These are phyloP conservation scores for Glycine soja DNA, from an alignment of 306 rosid species.

Conservation along the genomic window DNA sequence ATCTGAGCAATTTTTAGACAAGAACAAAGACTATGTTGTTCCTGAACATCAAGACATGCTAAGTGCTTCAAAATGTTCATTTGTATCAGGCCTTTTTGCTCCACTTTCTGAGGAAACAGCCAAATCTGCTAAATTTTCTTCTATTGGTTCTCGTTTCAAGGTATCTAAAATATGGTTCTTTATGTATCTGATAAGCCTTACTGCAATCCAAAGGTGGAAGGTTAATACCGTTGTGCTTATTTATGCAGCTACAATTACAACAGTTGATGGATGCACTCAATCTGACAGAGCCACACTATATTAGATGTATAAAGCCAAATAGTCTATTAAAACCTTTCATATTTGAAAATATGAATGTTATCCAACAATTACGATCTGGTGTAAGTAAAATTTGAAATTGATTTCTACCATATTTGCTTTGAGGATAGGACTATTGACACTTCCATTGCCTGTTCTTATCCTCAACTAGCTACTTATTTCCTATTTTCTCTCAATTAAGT, in stretches of 20 bases:
- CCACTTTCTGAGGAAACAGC: constrained; percentile 79
- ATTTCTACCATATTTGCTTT: constrained; percentile 36
- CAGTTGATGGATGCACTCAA: constrained; percentile 89
- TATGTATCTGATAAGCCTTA: constrained; percentile 44
- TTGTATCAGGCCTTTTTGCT: constrained; percentile 84
- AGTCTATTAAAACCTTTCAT: constrained; percentile 63
- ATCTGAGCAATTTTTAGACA: constrained; percentile 86
- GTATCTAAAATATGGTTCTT: constrained; percentile 54
- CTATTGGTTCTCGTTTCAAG: constrained; percentile 94
- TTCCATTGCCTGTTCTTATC: constrained; percentile 32
- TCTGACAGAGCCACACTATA: constrained; percentile 85
- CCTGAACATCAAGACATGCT: constrained; percentile 94
- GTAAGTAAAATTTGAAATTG: constrained; percentile 67
- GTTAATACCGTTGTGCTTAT: constrained; percentile 43
- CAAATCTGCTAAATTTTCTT: constrained; percentile 88
- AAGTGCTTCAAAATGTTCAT: constrained; percentile 81
- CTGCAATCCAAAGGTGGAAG: constrained; percentile 34
- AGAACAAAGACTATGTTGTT: constrained; percentile 95
- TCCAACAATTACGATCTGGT: constrained; percentile 86
- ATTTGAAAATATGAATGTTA: constrained; percentile 74
- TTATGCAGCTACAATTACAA: constrained; percentile 89
- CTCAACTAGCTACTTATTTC: constrained; percentile 32
- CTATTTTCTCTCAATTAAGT: constrained; percentile 14
- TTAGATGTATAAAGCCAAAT: constrained; percentile 96
- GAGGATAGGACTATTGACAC: constrained; percentile 35